Conservation (phyloP, 495 filamentous ascomycete species). For the Penicillium macrosclerotiorum region DNA sequence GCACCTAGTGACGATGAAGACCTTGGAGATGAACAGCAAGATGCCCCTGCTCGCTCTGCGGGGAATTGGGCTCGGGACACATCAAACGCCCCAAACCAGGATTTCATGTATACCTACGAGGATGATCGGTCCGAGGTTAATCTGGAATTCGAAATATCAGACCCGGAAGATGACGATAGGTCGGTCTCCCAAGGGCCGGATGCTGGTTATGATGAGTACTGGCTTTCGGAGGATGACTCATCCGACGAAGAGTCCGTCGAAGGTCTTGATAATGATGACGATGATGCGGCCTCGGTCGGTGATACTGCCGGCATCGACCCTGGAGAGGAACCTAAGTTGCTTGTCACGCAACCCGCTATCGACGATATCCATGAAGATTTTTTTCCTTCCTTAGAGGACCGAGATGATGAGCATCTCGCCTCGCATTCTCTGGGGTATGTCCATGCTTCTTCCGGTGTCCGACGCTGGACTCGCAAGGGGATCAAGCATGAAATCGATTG, state of each 20-base stretch:
- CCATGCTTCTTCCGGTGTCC: constrained; percentile 84
- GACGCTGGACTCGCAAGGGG: constrained; percentile 61
- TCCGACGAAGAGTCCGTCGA: constrained; percentile 45
- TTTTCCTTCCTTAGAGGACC: constrained; percentile 61
- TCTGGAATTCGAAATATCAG: constrained; percentile 48
- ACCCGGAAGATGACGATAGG: constrained; percentile 45
- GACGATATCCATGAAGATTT: constrained; percentile 83
- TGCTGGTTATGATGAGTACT: constrained; percentile 36
- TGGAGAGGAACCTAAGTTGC: constrained; percentile 65
- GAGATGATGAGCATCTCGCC: constrained; percentile 70
- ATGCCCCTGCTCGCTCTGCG: constrained; percentile 33
- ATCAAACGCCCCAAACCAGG: constrained; percentile 12
- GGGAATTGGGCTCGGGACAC: constrained; percentile 31
- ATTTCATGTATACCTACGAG: constrained; percentile 33
- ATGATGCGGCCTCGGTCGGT: constrained; percentile 65
- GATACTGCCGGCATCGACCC: constrained; percentile 81
- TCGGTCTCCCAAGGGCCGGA: constrained; percentile 30
- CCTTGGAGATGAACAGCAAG: constrained; percentile 26
- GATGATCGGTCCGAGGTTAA: constrained; percentile 32
- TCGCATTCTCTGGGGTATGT: constrained; percentile 77
- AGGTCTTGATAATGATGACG: constrained; percentile 49
- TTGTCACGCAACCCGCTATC: constrained; percentile 83
- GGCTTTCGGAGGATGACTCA: constrained; percentile 46
- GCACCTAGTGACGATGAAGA: constrained; percentile 65
- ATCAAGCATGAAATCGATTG: constrained; percentile 92